Conservation (phyloP, 2,329 filamentous ascomycete species). For the Aspergillus phoenicis region DNA sequence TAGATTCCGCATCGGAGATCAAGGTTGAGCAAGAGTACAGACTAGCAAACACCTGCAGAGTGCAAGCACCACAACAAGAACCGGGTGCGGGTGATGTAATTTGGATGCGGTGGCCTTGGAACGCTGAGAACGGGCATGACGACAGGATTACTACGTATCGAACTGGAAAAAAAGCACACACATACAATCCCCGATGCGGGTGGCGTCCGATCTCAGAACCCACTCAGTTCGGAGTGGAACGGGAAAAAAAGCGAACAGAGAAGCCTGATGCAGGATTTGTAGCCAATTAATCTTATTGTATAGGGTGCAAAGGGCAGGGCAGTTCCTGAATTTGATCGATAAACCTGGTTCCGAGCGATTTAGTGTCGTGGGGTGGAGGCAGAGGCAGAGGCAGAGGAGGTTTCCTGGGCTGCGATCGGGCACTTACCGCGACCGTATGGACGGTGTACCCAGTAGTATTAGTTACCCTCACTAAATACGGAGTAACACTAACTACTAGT, state of each 20-base stretch:
- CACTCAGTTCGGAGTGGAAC: neutral
- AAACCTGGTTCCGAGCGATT: neutral
- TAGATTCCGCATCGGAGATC: neutral
- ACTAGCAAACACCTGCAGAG: neutral
- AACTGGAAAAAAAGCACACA: neutral
- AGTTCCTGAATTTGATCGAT: neutral
- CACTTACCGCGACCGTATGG: neutral
- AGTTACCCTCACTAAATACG: neutral
- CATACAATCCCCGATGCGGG: neutral
- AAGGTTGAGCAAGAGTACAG: neutral
- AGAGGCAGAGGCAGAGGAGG: neutral
- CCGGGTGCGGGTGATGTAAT: neutral
- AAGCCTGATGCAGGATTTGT: neutral
- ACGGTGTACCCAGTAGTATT: neutral
- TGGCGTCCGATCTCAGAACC: neutral
- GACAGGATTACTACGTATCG: neutral
- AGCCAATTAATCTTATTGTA: neutral
- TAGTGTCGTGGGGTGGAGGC: neutral
- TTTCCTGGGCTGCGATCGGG: neutral
- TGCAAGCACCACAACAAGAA: neutral
- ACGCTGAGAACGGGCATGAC: neutral
- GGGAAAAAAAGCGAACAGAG: neutral
- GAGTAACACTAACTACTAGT: neutral
- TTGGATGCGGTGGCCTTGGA: neutral
- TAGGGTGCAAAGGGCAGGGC: neutral